These are phyloP conservation scores for Trichophyton benhamiae DNA, from an alignment of 2,329 filamentous ascomycete genomes.

Conservation along the genomic window DNA sequence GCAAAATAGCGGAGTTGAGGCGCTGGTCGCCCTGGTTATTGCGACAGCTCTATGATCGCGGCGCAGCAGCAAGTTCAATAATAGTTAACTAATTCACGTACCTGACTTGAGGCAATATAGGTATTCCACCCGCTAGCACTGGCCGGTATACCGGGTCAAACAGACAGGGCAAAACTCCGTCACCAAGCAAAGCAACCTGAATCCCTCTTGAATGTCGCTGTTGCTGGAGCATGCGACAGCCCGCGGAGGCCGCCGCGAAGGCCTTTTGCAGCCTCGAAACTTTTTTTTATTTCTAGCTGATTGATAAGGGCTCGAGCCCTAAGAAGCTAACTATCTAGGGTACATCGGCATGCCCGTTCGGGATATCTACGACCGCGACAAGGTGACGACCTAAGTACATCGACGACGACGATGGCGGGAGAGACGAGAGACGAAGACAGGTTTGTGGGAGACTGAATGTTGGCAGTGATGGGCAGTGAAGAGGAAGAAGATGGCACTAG, in stretches of 20 bases:
- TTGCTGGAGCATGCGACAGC: neutral
- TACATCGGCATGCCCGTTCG: neutral
- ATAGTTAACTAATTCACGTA: neutral
- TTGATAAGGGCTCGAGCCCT: slow-evolving; percentile 5
- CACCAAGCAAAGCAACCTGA: neutral
- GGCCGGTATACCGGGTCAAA: no score
- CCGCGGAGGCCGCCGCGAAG: neutral
- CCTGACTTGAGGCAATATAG: neutral
- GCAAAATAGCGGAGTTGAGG: neutral
- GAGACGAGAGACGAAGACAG: neutral
- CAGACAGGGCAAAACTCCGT: no score
- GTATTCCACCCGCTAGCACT: no score
- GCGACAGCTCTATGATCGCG: no score
- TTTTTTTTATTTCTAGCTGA: neutral
- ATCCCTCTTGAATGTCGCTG: neutral
- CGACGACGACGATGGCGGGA: neutral
- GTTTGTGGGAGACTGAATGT: neutral
- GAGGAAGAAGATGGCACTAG: neutral
- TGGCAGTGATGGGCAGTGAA: neutral
- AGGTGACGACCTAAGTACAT: neutral
- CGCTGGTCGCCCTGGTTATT: neutral
- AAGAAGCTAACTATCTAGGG: neutral
- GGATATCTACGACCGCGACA: neutral
- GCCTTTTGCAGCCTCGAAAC: neutral
- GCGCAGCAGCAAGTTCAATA: neutral